Conservation (phyloP, 768 basidiomycete genomes). For the Pulveroboletus sp. region DNA sequence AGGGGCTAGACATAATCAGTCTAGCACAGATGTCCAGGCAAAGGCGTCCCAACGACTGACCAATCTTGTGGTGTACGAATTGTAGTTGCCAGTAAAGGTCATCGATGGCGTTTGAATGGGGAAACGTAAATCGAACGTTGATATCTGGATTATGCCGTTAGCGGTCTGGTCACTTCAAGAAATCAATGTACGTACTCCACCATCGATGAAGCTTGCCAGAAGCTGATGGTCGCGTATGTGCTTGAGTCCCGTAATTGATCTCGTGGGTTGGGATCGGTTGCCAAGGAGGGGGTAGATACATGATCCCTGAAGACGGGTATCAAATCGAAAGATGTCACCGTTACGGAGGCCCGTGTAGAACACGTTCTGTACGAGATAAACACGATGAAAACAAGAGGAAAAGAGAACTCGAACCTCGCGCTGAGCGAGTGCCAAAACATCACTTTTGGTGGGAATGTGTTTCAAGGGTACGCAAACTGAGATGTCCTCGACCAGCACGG, state of each 20-base stretch:
- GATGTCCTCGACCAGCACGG: conserved; percentile 50
- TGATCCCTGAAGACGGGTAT: conserved; percentile 43
- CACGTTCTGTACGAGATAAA: conserved; percentile 35
- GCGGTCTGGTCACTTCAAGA: background rate
- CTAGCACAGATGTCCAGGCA: background rate
- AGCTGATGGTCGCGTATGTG: conserved; percentile 49
- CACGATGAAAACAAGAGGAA: background rate
- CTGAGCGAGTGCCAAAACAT: conserved; percentile 60
- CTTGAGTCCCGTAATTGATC: conserved; percentile 53
- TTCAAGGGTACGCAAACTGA: conserved; percentile 35
- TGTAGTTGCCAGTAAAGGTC: conserved; percentile 54
- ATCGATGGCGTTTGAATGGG: conserved; percentile 42
- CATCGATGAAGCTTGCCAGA: conserved; percentile 55
- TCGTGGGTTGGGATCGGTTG: conserved; percentile 30
- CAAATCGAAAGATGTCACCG: conserved; percentile 55
- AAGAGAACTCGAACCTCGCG: conserved; percentile 36
- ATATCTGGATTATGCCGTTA: conserved; percentile 41
- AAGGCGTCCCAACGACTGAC: conserved; percentile 35
- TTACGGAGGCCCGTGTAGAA: conserved; percentile 60
- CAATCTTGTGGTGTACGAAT: conserved; percentile 46
- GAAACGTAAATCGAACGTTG: conserved; percentile 61
- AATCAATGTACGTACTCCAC: conserved; percentile 42
- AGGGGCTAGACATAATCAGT: conserved; percentile 47
- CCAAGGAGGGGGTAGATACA: conserved; percentile 40
- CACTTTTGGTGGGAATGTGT: conserved; percentile 51